phyloP scores from a whole-genome alignment of 768 basidiomycete genomes.

The Suillus luteus region DNA sequence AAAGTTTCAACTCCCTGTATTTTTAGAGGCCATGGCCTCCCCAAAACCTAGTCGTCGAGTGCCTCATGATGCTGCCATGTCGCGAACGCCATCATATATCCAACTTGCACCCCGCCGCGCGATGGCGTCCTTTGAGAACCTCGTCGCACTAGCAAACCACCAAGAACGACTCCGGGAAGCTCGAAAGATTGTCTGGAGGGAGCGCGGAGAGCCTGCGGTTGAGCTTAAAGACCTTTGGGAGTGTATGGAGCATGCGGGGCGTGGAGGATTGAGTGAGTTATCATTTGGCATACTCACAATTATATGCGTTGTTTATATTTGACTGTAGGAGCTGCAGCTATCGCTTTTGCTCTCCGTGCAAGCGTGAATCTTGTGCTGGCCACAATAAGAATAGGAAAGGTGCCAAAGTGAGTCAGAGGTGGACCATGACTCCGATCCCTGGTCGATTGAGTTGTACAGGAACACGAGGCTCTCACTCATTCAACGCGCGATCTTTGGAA shows the following conservation, averaged over 20 bases:
- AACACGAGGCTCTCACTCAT: constrained; percentile 65
- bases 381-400: constrained; percentile 67
- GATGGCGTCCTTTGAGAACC: constrained; percentile 79
- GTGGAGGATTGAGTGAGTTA: constrained; percentile 71
- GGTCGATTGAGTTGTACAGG: constrained; percentile 38
- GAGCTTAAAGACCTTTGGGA: constrained; percentile 64
- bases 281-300: neutral
- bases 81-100: constrained; percentile 41
- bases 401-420: constrained; percentile 52
- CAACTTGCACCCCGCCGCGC: constrained; percentile 55
- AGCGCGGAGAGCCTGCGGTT: constrained; percentile 73
- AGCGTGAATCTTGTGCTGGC: constrained; percentile 81
- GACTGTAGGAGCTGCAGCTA: constrained; percentile 68
- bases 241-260: constrained; percentile 69
- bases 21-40: constrained; percentile 7
- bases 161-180: constrained; percentile 74
- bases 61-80: constrained; percentile 6
- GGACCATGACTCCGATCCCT: neutral
- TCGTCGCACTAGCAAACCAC: constrained; percentile 83
- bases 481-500: constrained; percentile 80
- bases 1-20: neutral
- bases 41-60: neutral
- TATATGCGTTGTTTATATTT: neutral
- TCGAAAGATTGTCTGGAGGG: constrained; percentile 80
- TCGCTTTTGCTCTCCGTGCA: constrained; percentile 83